Base-by-base conservation (phyloP, 331 rosid species). In the Quercus tomentella region DNA sequence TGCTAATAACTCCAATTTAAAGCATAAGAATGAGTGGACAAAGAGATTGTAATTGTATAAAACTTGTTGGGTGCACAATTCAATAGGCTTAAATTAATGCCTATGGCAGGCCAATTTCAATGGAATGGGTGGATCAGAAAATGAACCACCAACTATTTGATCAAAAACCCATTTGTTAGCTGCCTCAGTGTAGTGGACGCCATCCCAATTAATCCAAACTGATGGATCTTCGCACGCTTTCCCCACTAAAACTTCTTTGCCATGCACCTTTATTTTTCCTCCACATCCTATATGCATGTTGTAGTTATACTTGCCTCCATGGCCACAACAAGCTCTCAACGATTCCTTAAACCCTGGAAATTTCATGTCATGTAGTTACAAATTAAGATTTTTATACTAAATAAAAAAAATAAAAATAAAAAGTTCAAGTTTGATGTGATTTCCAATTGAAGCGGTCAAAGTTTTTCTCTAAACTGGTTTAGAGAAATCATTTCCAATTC, bases 271-370 rank as follows among this genome's bases (percentile, higher is more conserved):
- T 1, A 28, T n/a, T 66, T 55, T 85, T 33, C 76, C 83, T 62
- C 88, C 88, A 20, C 88, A 85, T 14, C 85, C 88, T 5, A 85
- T 51, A 30, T 78, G 76, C 61, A 16, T 14, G 75, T 78, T 78
- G 76, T 35, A 85, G 21, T 85, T 85, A 56, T 85, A 85, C 76
- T 85, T 78, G 69, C 88, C 88, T 16, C 85, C 88, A 30, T 85
- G 88, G 37, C 88, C 88, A 15, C 85, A 81, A 16, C 85, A 85
- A 16, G 88, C 81, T 56, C 83, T 77, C 67, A 85, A 1, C 6
- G 88, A 74, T 15, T 85, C 67, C 72, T 63, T 3, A 66, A 85
- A 74, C 25, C 84, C 87, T 84, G 78, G 65, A 69, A n/a, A 9
- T 56, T 18, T 70, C 18, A n/a, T 23, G 1, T 16, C 37, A 43